Percentiles rank a stretch among this genome's conserved stretches.
These are phyloP conservation scores for Gillenia trifoliata DNA, from an alignment of 306 rosid genomes.

Conservation along the genomic window DNA sequence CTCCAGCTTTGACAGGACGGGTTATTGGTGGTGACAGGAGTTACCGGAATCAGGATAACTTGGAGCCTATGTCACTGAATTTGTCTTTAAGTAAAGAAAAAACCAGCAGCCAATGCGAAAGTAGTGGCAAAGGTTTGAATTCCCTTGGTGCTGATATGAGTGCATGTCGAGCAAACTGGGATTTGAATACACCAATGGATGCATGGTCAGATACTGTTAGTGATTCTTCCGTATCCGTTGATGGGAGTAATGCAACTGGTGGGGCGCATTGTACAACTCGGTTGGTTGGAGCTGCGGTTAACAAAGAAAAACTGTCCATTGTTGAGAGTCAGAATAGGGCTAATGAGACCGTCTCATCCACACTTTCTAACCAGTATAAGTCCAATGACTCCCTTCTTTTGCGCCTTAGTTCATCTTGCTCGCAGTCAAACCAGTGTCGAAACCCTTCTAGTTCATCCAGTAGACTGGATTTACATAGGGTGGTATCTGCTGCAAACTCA, in stretches of 20 bases:
- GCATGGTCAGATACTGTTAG: slow-evolving; percentile 68
- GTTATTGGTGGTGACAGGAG: slow-evolving; percentile 20
- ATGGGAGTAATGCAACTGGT: slow-evolving; percentile 22
- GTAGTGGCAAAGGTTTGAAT: slow-evolving; percentile 23
- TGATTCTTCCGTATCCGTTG: slow-evolving; percentile 31
- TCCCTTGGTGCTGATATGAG: slow-evolving; percentile 19
- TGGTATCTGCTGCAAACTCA: slow-evolving; percentile 21
- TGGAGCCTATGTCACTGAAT: slow-evolving; percentile 44
- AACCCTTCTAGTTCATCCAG: slow-evolving; percentile 39
- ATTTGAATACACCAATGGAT: slow-evolving; percentile 92
- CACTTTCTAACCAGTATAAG: slow-evolving; percentile 18
- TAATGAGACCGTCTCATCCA: slow-evolving; percentile 15
- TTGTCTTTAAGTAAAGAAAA: slow-evolving; percentile 63
- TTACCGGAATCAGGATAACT: slow-evolving; percentile 23
- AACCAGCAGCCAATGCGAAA: slow-evolving; percentile 26
- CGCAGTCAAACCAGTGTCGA: slow-evolving; percentile 11
- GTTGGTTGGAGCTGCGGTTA: slow-evolving; percentile 12
- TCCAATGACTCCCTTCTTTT: slow-evolving; percentile 28
- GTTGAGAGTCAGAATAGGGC: slow-evolving; percentile 23
- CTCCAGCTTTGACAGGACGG: slow-evolving; percentile 28
- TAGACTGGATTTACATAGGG: slow-evolving; percentile 28
- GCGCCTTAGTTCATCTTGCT: slow-evolving; percentile 31
- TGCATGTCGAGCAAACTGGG: slow-evolving; percentile 87
- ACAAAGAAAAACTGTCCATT: slow-evolving; percentile 19
- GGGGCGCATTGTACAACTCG: slow-evolving; percentile 22